Evolutionary conservation across 2,329 filamentous ascomycete species (phyloP).

Genomic region (Ophioceras dolichostomum): DNA sequence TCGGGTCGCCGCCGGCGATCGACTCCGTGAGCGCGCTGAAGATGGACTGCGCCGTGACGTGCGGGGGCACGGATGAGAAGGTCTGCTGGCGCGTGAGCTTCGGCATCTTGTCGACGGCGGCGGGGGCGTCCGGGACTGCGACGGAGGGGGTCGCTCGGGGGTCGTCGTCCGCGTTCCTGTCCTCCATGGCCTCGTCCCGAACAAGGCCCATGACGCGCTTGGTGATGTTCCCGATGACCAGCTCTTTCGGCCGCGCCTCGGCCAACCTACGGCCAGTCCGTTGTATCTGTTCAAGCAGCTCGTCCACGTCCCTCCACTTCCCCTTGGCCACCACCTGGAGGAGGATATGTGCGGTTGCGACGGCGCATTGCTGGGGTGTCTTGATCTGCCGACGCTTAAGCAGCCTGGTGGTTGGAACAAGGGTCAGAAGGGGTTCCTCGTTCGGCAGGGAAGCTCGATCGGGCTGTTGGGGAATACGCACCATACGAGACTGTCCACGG

Average conservation of each 20-base stretch:
- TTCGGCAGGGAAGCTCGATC: too few relatives aligned
- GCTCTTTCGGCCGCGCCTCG: slow-evolving; percentile 76
- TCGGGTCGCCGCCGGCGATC: slow-evolving; percentile 22
- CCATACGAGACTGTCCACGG: slow-evolving; percentile 76
- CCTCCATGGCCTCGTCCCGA: slow-evolving; percentile 78
- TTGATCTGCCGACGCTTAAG: slow-evolving; percentile 85
- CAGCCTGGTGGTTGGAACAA: slow-evolving; percentile 39
- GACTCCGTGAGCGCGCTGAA: slow-evolving; percentile 69
- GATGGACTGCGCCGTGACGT: slow-evolving; percentile 55
- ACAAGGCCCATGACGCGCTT: slow-evolving; percentile 82
- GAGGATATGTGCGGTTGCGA: slow-evolving; percentile 82
- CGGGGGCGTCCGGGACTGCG: neutral
- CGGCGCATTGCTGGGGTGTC: slow-evolving; percentile 77
- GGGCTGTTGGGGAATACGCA: slow-evolving; percentile 34
- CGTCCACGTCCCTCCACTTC: slow-evolving; percentile 64
- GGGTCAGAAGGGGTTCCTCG: neutral
- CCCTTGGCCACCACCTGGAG: slow-evolving; percentile 75
- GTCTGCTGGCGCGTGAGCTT: slow-evolving; percentile 9
- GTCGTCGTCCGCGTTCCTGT: slow-evolving; percentile 44
- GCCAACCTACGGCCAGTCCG: slow-evolving; percentile 67
- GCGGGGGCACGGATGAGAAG: slow-evolving; percentile 37
- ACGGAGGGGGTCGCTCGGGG: slow-evolving; percentile 42
- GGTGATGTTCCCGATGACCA: slow-evolving; percentile 90
- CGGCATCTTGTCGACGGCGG: slow-evolving; percentile 21
- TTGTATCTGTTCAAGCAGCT: slow-evolving; percentile 70